Conservation (phyloP, 441 rosid genomes). For the Viola pubescens region DNA sequence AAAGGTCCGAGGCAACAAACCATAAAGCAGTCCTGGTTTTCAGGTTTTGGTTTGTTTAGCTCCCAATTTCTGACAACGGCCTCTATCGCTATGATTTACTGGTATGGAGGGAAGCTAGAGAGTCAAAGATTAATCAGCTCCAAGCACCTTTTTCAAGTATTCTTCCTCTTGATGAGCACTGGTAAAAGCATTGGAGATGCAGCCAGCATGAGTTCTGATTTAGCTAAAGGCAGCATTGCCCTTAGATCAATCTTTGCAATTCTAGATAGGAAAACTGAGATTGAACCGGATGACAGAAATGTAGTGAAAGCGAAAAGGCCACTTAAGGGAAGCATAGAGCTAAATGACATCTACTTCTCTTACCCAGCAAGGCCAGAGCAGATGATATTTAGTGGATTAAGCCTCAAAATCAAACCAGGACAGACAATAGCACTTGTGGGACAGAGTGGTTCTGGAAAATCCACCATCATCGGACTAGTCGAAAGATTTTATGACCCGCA, state of each 20-base stretch:
- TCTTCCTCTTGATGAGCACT: constrained; percentile 32
- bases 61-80: constrained; percentile 42
- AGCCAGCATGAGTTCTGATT: constrained; percentile 47
- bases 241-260: constrained; percentile 35
- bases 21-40: constrained; percentile 38
- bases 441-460: constrained; percentile 49
- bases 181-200: constrained; percentile 49
- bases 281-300: constrained; percentile 26
- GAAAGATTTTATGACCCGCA: constrained; percentile 48
- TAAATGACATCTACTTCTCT: constrained; percentile 39
- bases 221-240: constrained; percentile 42
- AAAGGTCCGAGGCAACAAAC: constrained; percentile 38
- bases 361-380: constrained; percentile 45
- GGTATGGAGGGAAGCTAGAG: constrained; percentile 49
- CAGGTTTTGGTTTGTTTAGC: constrained; percentile 36
- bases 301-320: constrained; percentile 18
- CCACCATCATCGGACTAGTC: constrained; percentile 37
- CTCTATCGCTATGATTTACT: constrained; percentile 33
- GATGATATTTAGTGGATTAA: constrained; percentile 37
- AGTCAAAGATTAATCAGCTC: constrained; percentile 21
- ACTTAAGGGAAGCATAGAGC: constrained; percentile 30
- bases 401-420: constrained; percentile 35
- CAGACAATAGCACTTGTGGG: constrained; percentile 39
- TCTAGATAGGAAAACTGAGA: constrained; percentile 39
- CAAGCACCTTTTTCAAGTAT: constrained; percentile 39